Evolutionary conservation across 2,329 filamentous ascomycete genomes (phyloP).

Genomic region (Huntiella bhutanensis): DNA sequence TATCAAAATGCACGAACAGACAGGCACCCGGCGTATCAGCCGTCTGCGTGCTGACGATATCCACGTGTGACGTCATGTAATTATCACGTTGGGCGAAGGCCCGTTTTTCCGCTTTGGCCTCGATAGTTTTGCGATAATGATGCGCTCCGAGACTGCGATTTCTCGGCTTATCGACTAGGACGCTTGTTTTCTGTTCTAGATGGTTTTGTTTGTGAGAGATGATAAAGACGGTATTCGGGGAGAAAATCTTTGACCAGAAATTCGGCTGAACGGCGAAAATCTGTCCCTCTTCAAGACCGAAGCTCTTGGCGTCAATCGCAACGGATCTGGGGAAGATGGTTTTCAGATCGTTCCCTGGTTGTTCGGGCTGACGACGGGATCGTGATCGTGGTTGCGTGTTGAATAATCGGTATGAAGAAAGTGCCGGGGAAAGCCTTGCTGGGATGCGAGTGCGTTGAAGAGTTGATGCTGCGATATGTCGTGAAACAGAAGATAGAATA

Average conservation of each 20-base stretch:
- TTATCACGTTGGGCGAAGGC: background rate
- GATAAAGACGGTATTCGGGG: conserved; percentile 11
- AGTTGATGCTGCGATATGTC: background rate
- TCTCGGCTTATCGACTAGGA: background rate
- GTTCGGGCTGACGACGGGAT: background rate
- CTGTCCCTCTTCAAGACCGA: conserved; percentile 3
- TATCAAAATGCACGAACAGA: conserved; percentile 61
- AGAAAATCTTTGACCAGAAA: conserved; percentile 5
- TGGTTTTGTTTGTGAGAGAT: conserved; percentile 2
- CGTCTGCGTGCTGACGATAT: conserved; percentile 66
- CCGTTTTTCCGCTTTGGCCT: conserved; percentile 8
- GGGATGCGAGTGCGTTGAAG: background rate
- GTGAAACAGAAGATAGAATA: background rate
- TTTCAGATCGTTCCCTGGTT: background rate
- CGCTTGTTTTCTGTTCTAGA: background rate
- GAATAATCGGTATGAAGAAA: background rate
- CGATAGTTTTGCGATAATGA: background rate
- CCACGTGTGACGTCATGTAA: conserved; percentile 52
- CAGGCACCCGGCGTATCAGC: conserved; percentile 71
- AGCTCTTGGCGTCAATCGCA: conserved; percentile 4
- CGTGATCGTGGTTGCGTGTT: background rate
- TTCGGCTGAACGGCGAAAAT: conserved; percentile 8
- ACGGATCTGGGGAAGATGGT: background rate
- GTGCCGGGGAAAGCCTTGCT: background rate
- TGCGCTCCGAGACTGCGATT: background rate